These are phyloP conservation scores for Rhynchospora breviuscula DNA, from an alignment of 176 grass and related monocot genomes.

Conservation along the genomic window DNA sequence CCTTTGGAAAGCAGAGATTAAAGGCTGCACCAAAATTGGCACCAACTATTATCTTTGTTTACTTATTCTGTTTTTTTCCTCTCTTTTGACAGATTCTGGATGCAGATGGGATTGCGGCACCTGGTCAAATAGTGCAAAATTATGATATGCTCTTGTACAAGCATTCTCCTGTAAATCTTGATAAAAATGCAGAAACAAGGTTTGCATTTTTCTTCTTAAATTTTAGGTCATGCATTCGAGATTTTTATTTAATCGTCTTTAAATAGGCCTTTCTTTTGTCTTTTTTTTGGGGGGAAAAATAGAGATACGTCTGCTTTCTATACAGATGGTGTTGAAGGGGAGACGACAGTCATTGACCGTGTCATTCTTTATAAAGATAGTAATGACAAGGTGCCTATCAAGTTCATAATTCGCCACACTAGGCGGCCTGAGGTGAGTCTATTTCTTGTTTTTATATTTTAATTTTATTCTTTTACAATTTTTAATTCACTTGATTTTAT, in stretches of 20 bases:
- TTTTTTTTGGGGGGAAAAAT: constrained; percentile 26
- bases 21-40: neutral
- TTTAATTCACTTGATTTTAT: neutral
- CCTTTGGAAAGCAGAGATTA: too few relatives aligned
- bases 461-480: neutral
- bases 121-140: constrained; percentile 90
- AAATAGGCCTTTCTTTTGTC: neutral
- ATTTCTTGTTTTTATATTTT: neutral
- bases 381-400: constrained; percentile 28
- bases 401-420: neutral
- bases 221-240: constrained; percentile 6
- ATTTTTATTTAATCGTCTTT: neutral
- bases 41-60: neutral
- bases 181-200: constrained; percentile 30
- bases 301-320: constrained; percentile 38
- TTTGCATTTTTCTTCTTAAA: constrained; percentile 7
- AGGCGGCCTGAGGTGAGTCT: constrained; percentile 20
- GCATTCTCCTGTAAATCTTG: constrained; percentile 32
- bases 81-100: constrained; percentile 53
- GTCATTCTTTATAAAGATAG: constrained; percentile 43
- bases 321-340: constrained; percentile 76
- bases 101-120: constrained; percentile 76
- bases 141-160: constrained; percentile 88
- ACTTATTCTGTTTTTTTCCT: neutral
- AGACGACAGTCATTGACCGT: constrained; percentile 81